phyloP scores from a whole-genome alignment of 129 eudicot genomes.

The Flaveria bidentis region DNA sequence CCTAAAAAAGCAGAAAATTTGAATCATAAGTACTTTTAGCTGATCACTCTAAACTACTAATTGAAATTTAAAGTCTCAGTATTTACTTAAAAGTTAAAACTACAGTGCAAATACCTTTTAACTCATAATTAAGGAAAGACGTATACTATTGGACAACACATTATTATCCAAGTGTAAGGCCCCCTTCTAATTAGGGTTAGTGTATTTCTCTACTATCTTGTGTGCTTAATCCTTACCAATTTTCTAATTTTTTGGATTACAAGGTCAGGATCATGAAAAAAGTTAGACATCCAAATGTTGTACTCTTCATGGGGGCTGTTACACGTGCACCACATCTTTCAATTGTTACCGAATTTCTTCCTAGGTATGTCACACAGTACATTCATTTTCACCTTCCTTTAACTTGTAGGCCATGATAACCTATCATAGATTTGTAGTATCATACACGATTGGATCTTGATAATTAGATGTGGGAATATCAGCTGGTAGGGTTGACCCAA shows the following conservation, averaged over 20 bases:
- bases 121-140: background rate
- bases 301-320: conserved; percentile 98
- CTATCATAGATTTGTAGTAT: background rate
- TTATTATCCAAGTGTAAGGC: background rate
- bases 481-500: background rate
- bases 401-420: conserved; percentile 3
- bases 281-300: conserved; percentile 94
- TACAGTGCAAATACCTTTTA: background rate
- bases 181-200: background rate
- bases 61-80: too few relatives aligned
- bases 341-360: conserved; percentile 94
- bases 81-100: background rate
- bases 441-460: background rate
- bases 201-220: conserved; percentile 2
- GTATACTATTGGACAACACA: background rate
- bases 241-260: conserved; percentile 29
- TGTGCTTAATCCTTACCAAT: conserved; percentile 14
- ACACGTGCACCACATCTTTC: conserved; percentile 97
- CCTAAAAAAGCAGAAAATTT: background rate
- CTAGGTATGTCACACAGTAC: conserved; percentile 63
- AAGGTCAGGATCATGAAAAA: conserved; percentile 94
- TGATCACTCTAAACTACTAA: too few relatives aligned
- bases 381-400: background rate
- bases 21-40: too few relatives aligned
- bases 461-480: background rate